Conservation (phyloP, 768 basidiomycete species). For the Amanita pallidorosea region DNA sequence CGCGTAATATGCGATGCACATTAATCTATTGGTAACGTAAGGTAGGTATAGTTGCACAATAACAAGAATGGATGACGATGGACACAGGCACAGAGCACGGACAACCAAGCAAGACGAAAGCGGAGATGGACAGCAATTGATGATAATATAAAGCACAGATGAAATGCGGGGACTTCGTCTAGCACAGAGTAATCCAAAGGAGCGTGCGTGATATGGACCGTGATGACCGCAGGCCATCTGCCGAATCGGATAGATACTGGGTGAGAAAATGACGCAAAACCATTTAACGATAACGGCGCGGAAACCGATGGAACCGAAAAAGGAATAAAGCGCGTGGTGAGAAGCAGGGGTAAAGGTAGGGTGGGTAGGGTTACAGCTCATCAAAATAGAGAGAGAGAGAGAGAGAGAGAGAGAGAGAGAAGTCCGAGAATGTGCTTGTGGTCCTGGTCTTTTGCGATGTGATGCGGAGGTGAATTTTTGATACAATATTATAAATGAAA, state of each 20-base stretch:
- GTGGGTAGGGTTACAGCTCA: constrained; percentile 2
- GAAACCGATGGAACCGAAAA: background rate
- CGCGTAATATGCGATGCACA: constrained; percentile 1
- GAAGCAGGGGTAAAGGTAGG: constrained; percentile 6
- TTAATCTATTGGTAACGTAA: constrained; percentile 5
- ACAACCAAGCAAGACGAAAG: constrained; percentile 4
- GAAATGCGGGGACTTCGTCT: background rate
- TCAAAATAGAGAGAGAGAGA: background rate
- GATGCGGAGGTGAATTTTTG: constrained; percentile 4
- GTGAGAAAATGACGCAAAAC: background rate
- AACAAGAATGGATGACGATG: constrained; percentile 5
- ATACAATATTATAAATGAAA: constrained; percentile 6
- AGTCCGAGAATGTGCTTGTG: constrained; percentile 6
- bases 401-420: background rate
- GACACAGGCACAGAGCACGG: constrained; percentile 4
- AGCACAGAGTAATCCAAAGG: background rate
- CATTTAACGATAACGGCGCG: constrained; percentile 1
- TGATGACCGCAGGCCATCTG: background rate
- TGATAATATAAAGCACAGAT: background rate
- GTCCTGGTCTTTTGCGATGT: constrained; percentile 5
- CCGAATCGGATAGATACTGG: constrained; percentile 1
- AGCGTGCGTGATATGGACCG: constrained; percentile 1
- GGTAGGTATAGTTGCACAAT: constrained; percentile 2
- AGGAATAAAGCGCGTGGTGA: background rate
- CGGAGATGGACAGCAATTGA: background rate